Percentiles rank a stretch among this genome's conserved stretches.
These are phyloP conservation scores for Odonthalia washingtoniensis DNA, from an alignment of 31 red algal species.

Conservation along the genomic window DNA sequence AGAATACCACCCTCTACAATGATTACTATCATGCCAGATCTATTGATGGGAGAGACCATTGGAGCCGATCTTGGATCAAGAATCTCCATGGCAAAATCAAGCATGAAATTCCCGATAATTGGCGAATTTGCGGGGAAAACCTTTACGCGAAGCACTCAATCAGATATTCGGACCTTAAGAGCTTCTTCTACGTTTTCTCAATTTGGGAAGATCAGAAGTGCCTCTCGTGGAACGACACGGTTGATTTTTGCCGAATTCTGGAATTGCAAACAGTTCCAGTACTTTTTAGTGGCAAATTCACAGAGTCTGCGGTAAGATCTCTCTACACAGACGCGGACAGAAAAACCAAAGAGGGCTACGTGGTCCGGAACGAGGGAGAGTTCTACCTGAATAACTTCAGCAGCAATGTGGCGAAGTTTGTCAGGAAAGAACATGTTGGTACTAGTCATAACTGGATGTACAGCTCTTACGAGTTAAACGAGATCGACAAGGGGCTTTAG, in stretches of 20 bases:
- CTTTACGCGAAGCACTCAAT: slow-evolving; percentile 39
- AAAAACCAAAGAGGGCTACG: slow-evolving; percentile 31
- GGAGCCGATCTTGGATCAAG: slow-evolving; percentile 19
- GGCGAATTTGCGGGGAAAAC: slow-evolving; percentile 39
- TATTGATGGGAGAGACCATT: slow-evolving; percentile 21
- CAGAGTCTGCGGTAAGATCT: background rate
- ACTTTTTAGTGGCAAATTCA: background rate
- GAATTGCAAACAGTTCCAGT: background rate
- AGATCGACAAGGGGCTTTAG: too few species aligned
- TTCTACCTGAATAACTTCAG: slow-evolving; percentile 24
- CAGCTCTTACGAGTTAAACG: too few species aligned
- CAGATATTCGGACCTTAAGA: slow-evolving; percentile 2
- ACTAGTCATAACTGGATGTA: slow-evolving; percentile 21
- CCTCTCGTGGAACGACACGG: slow-evolving; percentile 12
- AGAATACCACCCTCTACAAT: slow-evolving; percentile 26
- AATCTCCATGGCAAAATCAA: slow-evolving; percentile 5
- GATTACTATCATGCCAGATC: slow-evolving; percentile 30
- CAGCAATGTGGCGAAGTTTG: slow-evolving; percentile 9
- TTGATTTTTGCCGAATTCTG: background rate
- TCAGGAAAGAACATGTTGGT: slow-evolving; percentile 20
- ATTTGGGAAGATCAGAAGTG: slow-evolving; percentile 25
- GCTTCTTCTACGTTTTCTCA: slow-evolving; percentile 30
- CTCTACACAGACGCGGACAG: background rate
- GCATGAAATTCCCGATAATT: slow-evolving; percentile 11
- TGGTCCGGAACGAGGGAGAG: background rate